Evolutionary conservation across 108 stramenopile species (phyloP).

Genomic region (Asterionellopsis glacialis): DNA sequence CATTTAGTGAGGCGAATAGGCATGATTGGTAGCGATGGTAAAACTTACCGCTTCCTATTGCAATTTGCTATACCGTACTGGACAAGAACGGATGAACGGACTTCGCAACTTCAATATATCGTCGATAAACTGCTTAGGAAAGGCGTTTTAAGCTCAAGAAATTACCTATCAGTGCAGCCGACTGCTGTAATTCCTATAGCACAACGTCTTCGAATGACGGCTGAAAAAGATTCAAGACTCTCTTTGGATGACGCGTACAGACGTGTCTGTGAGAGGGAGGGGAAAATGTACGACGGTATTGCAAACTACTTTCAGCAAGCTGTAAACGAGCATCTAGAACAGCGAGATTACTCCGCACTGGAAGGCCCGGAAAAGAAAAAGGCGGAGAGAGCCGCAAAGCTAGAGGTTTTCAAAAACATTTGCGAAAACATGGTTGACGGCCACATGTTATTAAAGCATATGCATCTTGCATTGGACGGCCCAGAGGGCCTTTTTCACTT

Average conservation of each 20-base stretch:
- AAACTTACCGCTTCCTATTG: conserved; percentile 60
- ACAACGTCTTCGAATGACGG: conserved; percentile 75
- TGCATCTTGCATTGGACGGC: conserved; percentile 27
- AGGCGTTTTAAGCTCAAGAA: conserved; percentile 48
- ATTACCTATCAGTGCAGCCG: conserved; percentile 57
- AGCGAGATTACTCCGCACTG: conserved; percentile 8
- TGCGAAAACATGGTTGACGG: conserved; percentile 38
- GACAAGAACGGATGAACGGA: conserved; percentile 78
- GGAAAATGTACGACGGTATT: conserved; percentile 10
- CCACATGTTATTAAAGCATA: conserved; percentile 39
- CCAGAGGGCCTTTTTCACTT: conserved; percentile 62
- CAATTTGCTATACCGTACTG: conserved; percentile 86
- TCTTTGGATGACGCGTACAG: conserved; percentile 59
- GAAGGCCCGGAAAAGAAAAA: conserved; percentile 19
- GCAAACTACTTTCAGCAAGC: conserved; percentile 24
- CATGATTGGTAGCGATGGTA: conserved; percentile 83
- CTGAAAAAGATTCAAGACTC: conserved; percentile 41
- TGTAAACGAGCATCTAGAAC: conserved; percentile 22
- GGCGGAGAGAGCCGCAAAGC: conserved; percentile 22
- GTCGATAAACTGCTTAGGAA: conserved; percentile 59
- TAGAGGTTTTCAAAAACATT: conserved; percentile 46
- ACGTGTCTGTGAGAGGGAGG: conserved; percentile 12
- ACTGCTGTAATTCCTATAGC: conserved; percentile 79
- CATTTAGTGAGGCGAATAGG: conserved; percentile 66
- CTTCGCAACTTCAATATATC: conserved; percentile 63